These are phyloP conservation scores for Lipomyces sp. DNA, from an alignment of 805 yeast species.

Conservation along the genomic window DNA sequence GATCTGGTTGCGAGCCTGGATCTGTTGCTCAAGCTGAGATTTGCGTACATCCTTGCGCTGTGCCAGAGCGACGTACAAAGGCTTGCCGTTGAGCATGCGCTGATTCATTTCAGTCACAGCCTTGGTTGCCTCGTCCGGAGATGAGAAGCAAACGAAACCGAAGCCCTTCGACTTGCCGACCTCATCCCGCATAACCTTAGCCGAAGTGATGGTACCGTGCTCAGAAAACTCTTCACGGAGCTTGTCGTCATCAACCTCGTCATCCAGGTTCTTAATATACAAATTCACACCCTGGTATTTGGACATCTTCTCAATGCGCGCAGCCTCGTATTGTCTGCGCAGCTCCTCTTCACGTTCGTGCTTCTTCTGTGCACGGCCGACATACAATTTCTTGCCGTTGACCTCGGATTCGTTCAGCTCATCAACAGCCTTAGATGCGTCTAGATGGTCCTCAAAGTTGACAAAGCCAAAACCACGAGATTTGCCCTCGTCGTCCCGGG, in stretches of 20 bases:
- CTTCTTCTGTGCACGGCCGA: constrained; percentile 99
- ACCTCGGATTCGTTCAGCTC: constrained; percentile 83
- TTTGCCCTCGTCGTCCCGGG: constrained; percentile 80
- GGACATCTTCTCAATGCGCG: constrained; percentile 83
- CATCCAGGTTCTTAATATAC: constrained; percentile 95
- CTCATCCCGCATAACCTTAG: constrained; percentile 93
- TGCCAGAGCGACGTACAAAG: constrained; percentile 96
- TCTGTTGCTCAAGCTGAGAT: constrained; percentile 94
- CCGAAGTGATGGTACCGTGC: constrained; percentile 92
- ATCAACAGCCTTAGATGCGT: constrained; percentile 88
- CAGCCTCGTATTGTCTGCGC: constrained; percentile 89
- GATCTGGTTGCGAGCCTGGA: constrained; percentile 96
- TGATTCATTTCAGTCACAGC: constrained; percentile 99
- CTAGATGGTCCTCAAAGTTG: constrained; percentile 81
- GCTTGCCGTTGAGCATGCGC: constrained; percentile 91
- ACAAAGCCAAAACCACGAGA: constrained; percentile 95
- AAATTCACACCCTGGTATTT: constrained; percentile 98
- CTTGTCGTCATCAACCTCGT: constrained; percentile 83
- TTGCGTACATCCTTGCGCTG: constrained; percentile 98
- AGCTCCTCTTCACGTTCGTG: constrained; percentile 95
- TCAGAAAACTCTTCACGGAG: constrained; percentile 89
- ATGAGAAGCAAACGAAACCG: constrained; percentile 96
- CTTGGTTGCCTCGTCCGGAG: constrained; percentile 98
- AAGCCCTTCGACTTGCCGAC: constrained; percentile 94
- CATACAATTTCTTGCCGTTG: constrained; percentile 82